These are phyloP conservation scores for Eurotiales sp. DNA, from an alignment of 2,329 filamentous ascomycete genomes.

Conservation along the genomic window DNA sequence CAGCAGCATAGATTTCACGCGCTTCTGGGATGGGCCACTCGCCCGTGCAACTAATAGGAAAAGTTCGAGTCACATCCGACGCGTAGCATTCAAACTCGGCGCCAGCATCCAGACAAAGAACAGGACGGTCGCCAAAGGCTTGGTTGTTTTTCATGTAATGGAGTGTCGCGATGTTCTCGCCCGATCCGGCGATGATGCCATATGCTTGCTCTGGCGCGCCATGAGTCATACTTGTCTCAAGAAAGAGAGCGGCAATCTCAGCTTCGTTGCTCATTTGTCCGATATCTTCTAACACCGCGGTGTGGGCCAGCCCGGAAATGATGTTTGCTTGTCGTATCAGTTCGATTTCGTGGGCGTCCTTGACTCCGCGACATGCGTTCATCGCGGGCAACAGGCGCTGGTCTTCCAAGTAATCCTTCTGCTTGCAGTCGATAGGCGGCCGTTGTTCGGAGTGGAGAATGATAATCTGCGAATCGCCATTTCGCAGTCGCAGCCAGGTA, in stretches of 20 bases:
- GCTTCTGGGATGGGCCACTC: constrained; percentile 60
- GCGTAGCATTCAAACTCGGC: constrained; percentile 72
- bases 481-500: constrained; percentile 28
- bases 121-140: constrained; percentile 65
- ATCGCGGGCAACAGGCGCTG: constrained; percentile 50
- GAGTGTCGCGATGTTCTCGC: constrained; percentile 74
- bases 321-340: constrained; percentile 69
- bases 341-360: constrained; percentile 71
- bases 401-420: constrained; percentile 26
- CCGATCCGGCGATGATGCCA: constrained; percentile 77
- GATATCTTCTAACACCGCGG: constrained; percentile 58
- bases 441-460: constrained; percentile 35
- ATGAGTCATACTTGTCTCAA: constrained; percentile 69
- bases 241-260: constrained; percentile 77
- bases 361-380: constrained; percentile 65
- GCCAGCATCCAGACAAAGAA: constrained; percentile 81
- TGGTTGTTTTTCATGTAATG: constrained; percentile 83
- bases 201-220: constrained; percentile 83
- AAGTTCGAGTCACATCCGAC: constrained; percentile 75
- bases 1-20: constrained; percentile 73
- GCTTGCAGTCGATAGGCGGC: constrained; percentile 21
- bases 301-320: constrained; percentile 65
- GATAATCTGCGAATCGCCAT: constrained; percentile 29
- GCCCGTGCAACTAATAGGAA: constrained; percentile 64
- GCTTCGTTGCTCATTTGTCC: constrained; percentile 68